Evolutionary conservation across 2,329 filamentous ascomycete genomes (phyloP), one percentile per base, ranked within the genome.

Genomic region (Trichoderma lentiforme): DNA sequence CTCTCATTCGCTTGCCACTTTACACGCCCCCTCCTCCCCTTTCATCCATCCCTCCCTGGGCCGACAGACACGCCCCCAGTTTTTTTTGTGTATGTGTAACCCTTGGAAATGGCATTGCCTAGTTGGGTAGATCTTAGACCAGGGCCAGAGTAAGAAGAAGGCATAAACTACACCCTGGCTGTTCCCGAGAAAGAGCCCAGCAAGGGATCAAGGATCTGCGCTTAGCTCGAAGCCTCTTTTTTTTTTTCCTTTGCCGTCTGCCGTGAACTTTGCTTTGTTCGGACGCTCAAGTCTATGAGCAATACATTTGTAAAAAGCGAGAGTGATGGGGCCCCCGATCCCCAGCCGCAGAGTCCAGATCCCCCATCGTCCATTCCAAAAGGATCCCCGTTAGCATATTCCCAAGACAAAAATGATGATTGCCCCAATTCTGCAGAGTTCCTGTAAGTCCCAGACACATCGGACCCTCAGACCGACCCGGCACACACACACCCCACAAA

Each of bases 111-210:
- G 21, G 47, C 11, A 53, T 21, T 60, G 18, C 58, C 58, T 24
- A 66, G 30, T 56, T 67, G 11, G 51, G 64, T 34, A 67, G 64
- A 67, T 67, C 64, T 67, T 26, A 43, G 64, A 67, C 64, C 51
- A 43, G 39, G 39, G 39, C 18, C 39, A 9, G 39, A 14, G 30
- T 8, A 65, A 53, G 15, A 28, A 30, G n/a, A 65, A 14, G 26
- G 24, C 58, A 18, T 24, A 36, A 26, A 18, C 21, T 43, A 24
- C 24, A 51, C 18, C 32, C 51, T 43, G 30, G 24, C 62, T 43
- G 6, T 15, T 30, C 18, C 51, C 64, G 47, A 34, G 3, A 36
- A 8, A 21, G 39, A 32, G 12, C 3, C 18, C 12, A 66, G 47
- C 30, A 57, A 43, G 18, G 51, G 53, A 24, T 30, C 64, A 58